phyloP scores from a whole-genome alignment of 768 basidiomycete species.

The Rhodotorula paludigena region DNA sequence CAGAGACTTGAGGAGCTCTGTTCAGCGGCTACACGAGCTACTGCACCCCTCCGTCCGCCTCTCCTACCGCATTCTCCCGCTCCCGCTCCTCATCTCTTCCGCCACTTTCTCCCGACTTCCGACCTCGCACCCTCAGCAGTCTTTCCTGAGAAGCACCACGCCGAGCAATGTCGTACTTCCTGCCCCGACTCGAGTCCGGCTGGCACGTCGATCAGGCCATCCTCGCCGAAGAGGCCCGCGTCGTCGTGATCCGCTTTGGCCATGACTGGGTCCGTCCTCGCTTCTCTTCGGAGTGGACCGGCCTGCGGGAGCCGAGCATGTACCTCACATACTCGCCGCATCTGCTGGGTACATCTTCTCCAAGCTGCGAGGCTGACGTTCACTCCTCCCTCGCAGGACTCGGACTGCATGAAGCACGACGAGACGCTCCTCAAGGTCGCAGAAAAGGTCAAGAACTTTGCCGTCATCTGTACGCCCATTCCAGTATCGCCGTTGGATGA shows the following conservation, averaged over 20 bases:
- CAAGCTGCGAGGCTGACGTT: too few species aligned
- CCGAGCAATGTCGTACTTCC: slow-evolving; percentile 31
- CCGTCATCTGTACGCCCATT: slow-evolving; percentile 61
- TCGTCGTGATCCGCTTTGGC: slow-evolving; percentile 90
- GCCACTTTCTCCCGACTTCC: background rate
- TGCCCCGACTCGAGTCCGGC: slow-evolving; percentile 46
- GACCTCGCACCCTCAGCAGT: too few species aligned
- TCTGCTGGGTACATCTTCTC: too few species aligned
- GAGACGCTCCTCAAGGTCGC: slow-evolving; percentile 86
- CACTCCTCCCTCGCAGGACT: slow-evolving; percentile 54
- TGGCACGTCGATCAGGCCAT: slow-evolving; percentile 99
- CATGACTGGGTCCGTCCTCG: too few species aligned
- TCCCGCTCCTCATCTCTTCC: background rate
- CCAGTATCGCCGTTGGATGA: too few species aligned
- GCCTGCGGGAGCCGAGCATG: slow-evolving; percentile 11
- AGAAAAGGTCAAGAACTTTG: slow-evolving; percentile 97
- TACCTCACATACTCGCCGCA: too few species aligned
- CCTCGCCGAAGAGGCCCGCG: slow-evolving; percentile 92
- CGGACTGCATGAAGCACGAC: slow-evolving; percentile 98
- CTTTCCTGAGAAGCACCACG: too few species aligned
- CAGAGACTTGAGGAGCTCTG: too few species aligned
- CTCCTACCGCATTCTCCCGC: too few species aligned
- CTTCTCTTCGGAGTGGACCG: too few species aligned
- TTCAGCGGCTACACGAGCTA: too few species aligned
- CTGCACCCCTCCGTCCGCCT: too few species aligned